phyloP scores from a whole-genome alignment of 73 alveolate species.

The Strombidium stylifer region DNA sequence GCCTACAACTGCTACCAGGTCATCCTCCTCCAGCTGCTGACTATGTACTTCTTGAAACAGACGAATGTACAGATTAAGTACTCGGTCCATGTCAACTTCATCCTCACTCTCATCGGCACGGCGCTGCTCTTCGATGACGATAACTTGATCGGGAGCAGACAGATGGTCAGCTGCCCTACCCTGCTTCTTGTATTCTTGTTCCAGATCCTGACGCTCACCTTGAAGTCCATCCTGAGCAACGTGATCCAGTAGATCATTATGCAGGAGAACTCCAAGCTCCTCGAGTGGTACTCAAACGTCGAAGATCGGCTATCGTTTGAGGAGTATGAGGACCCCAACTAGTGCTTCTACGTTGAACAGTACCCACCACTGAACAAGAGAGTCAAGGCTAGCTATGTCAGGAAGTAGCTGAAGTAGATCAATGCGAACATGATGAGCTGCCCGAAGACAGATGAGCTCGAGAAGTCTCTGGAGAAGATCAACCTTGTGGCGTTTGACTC shows the following conservation, averaged over 20 bases:
- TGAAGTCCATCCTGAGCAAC: neutral
- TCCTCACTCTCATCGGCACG: constrained; percentile 15
- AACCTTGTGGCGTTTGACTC: no score
- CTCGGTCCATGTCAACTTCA: neutral
- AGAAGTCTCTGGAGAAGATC: constrained; percentile 3
- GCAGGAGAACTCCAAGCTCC: neutral
- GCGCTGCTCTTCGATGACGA: constrained; percentile 20
- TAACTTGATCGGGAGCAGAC: neutral
- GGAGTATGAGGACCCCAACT: constrained; percentile 30
- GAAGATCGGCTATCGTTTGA: constrained; percentile 20
- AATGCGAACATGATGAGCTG: constrained; percentile 11
- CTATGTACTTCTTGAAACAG: neutral
- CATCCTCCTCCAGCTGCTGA: neutral
- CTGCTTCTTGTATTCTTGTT: neutral
- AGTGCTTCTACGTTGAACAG: neutral
- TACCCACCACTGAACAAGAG: neutral
- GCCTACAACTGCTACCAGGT: constrained; percentile 6
- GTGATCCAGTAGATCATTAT: neutral
- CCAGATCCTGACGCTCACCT: neutral
- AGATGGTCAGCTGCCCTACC: neutral
- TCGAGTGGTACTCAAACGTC: neutral
- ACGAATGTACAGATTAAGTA: neutral
- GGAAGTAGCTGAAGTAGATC: neutral
- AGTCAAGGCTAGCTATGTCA: neutral
- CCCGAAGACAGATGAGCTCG: constrained; percentile 12